Conservation (phyloP, 257 asterid genomes). For the Solanum piurae region DNA sequence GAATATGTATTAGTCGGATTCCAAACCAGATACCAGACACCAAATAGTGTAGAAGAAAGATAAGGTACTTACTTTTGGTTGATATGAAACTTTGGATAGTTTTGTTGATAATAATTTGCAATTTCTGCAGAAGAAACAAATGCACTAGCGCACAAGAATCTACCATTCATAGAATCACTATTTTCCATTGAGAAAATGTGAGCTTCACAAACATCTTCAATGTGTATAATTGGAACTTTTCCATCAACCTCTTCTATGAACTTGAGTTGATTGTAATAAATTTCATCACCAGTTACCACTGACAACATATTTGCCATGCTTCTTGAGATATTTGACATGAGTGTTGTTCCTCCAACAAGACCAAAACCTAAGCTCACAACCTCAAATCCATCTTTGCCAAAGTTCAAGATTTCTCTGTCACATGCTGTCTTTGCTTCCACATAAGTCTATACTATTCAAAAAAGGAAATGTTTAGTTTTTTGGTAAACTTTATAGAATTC, state of each 20-base stretch:
- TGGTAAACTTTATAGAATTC: too few species aligned
- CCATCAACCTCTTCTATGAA: slow-evolving; percentile 19
- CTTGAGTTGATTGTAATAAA: neutral
- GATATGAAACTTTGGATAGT: slow-evolving; percentile 1
- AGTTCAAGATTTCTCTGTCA: slow-evolving; percentile 7
- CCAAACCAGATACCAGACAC: neutral
- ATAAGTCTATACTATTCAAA: slow-evolving; percentile 5
- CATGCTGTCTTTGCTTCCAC: slow-evolving; percentile 4
- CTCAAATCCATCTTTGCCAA: neutral
- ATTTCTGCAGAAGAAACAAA: slow-evolving; percentile 8
- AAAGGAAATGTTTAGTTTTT: neutral
- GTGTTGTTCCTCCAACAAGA: slow-evolving; percentile 4
- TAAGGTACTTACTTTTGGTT: slow-evolving; percentile 1
- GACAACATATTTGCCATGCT: neutral
- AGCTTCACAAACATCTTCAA: slow-evolving; percentile 24
- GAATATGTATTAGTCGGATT: neutral
- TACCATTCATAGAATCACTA: neutral
- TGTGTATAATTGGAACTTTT: slow-evolving; percentile 13
- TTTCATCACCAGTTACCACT: neutral
- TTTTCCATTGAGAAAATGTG: slow-evolving; percentile 16
- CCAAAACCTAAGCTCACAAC: slow-evolving; percentile 11
- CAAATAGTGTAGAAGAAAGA: neutral
- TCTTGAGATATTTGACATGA: neutral
- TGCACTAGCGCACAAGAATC: slow-evolving; percentile 15
- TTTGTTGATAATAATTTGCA: slow-evolving; percentile 12